phyloP scores from a whole-genome alignment of 2,329 filamentous ascomycete species.

The Coniosporium tulheliwenetii region DNA sequence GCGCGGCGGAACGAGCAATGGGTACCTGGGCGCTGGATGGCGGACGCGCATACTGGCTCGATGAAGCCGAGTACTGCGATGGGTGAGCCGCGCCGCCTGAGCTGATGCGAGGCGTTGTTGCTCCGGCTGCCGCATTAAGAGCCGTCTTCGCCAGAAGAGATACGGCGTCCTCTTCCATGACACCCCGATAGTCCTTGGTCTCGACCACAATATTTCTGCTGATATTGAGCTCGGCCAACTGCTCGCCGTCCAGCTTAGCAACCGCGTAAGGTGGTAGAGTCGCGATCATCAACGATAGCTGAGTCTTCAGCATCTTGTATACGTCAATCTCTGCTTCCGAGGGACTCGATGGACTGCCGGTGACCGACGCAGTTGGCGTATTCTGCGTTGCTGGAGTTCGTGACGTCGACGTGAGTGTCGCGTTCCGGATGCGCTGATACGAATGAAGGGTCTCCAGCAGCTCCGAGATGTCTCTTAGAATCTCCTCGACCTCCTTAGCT shows the following conservation, averaged over 20 bases:
- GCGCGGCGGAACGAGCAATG: no score
- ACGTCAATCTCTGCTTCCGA: conserved; percentile 40
- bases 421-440: conserved; percentile 64
- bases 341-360: conserved; percentile 48
- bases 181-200: conserved; percentile 57
- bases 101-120: conserved; percentile 6
- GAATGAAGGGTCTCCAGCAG: conserved; percentile 63
- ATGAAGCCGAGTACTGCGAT: no score
- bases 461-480: conserved; percentile 59
- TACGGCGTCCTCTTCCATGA: conserved; percentile 68
- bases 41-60: background rate
- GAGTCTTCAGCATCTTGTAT: conserved; percentile 62
- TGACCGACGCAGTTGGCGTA: conserved; percentile 26
- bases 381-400: conserved; percentile 38
- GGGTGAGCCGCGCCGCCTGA: background rate
- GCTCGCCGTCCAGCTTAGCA: conserved; percentile 72
- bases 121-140: conserved; percentile 13
- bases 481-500: conserved; percentile 41
- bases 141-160: conserved; percentile 26
- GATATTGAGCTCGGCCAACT: conserved; percentile 68
- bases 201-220: conserved; percentile 64
- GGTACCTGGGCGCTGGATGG: no score
- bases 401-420: conserved; percentile 48
- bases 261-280: conserved; percentile 72
- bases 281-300: conserved; percentile 58